phyloP scores from a whole-genome alignment of 805 yeast genomes.

The Myxozyma lipomycoides region DNA sequence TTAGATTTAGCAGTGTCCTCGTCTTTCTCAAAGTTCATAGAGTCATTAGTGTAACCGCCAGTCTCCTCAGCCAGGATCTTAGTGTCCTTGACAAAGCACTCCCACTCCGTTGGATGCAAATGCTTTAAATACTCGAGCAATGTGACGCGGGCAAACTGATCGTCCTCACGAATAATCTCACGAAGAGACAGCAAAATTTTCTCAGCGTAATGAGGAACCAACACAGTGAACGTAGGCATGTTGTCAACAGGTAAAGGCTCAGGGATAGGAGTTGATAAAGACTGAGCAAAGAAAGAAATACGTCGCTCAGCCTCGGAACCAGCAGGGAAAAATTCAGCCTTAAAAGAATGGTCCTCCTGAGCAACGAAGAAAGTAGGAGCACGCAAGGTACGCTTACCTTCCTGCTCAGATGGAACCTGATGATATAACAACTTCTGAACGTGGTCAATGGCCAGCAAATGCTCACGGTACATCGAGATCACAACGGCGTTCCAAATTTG shows the following conservation, averaged over 20 bases:
- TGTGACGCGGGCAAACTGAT: constrained; percentile 91
- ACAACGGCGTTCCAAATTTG: constrained; percentile 99
- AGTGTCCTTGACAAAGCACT: constrained; percentile 93
- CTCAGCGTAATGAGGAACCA: constrained; percentile 94
- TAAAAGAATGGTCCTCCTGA: constrained; percentile 92
- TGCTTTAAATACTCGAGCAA: constrained; percentile 90
- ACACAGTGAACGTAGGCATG: constrained; percentile 98
- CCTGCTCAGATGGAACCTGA: constrained; percentile 97
- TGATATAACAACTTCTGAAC: constrained; percentile 96
- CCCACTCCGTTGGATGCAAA: constrained; percentile 96
- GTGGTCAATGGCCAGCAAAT: constrained; percentile 94
- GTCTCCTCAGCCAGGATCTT: constrained; percentile 93
- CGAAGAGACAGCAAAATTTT: constrained; percentile 88
- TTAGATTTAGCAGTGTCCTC: constrained; percentile 75
- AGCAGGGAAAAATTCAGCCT: constrained; percentile 94
- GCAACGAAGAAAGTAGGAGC: constrained; percentile 98
- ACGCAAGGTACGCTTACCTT: constrained; percentile 96
- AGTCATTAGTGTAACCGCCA: constrained; percentile 47
- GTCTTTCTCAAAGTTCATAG: constrained; percentile 42
- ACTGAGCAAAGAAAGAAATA: constrained; percentile 98
- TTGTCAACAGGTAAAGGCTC: constrained; percentile 99
- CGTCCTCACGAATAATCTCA: constrained; percentile 96
- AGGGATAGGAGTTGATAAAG: constrained; percentile 96
- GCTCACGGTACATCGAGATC: constrained; percentile 99
- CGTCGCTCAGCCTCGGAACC: constrained; percentile 99